Evolutionary conservation across 345 rosid species (phyloP).

Genomic region (Gynandropsis gynandra): DNA sequence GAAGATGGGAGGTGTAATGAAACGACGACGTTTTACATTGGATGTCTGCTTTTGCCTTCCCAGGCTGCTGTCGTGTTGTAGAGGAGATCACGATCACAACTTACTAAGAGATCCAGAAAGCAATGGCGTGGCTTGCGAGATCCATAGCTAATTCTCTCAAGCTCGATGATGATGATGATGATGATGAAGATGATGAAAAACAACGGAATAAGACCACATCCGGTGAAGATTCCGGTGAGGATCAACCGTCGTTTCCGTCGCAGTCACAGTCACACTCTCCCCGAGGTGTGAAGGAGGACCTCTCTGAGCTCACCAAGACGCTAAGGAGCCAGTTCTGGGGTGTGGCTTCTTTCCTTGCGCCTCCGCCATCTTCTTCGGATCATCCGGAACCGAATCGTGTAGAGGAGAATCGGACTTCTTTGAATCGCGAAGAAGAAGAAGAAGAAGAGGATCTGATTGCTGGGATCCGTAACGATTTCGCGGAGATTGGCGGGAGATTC

Average conservation of each 20-base stretch:
- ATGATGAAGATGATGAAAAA: slow-evolving; percentile 31
- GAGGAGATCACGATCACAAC: too few species aligned
- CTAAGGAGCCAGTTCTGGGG: slow-evolving; percentile 80
- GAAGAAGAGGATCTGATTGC: slow-evolving; percentile 26
- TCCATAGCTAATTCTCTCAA: slow-evolving; percentile 57
- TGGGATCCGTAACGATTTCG: slow-evolving; percentile 27
- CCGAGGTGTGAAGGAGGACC: slow-evolving; percentile 84
- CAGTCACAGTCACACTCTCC: slow-evolving; percentile 36
- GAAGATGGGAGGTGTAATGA: too few species aligned
- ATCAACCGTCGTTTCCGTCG: slow-evolving; percentile 23
- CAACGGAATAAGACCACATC: neutral
- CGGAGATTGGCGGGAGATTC: slow-evolving; percentile 47
- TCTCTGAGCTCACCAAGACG: slow-evolving; percentile 60
- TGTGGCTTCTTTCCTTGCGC: slow-evolving; percentile 78
- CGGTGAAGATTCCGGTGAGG: slow-evolving; percentile 11
- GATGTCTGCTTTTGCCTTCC: too few species aligned
- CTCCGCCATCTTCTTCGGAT: slow-evolving; percentile 27
- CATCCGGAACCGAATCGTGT: slow-evolving; percentile 19
- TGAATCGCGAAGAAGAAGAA: slow-evolving; percentile 8
- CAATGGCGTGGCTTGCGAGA: slow-evolving; percentile 73
- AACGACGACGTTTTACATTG: too few species aligned
- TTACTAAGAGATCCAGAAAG: neutral
- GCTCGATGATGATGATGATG: slow-evolving; percentile 54
- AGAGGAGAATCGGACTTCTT: slow-evolving; percentile 24
- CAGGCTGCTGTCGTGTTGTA: too few species aligned